Evolutionary conservation across 345 rosid species (phyloP).

Genomic region (Geranium brycei): DNA sequence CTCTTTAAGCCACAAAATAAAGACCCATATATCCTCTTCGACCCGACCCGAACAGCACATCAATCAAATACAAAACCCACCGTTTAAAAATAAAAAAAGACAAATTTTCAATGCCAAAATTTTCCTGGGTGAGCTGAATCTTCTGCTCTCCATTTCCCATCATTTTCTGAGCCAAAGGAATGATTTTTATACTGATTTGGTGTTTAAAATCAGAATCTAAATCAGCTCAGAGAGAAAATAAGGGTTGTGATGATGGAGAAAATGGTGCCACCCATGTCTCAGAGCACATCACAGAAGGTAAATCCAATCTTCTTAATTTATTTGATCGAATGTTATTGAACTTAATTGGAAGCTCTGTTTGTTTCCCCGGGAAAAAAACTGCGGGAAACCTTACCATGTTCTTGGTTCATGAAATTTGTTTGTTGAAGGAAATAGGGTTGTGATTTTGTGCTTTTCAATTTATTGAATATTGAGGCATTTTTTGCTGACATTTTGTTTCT

Average conservation of each 20-base stretch:
- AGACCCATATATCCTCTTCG: background rate
- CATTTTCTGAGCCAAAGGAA: background rate
- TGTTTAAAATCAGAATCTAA: background rate
- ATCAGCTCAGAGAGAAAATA: background rate
- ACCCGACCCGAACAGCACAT: background rate
- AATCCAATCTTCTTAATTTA: background rate
- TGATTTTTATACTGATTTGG: background rate
- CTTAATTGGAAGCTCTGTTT: background rate
- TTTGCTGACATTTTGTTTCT: constrained; percentile 3
- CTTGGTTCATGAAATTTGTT: background rate
- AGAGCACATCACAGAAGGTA: background rate
- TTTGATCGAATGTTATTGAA: background rate
- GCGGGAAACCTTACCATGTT: background rate
- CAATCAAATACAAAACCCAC: background rate
- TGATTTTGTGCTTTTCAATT: background rate
- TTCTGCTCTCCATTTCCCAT: background rate
- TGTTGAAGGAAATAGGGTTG: background rate
- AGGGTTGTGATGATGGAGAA: background rate
- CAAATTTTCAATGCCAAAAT: background rate
- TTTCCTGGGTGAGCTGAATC: background rate
- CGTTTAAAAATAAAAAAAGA: no score
- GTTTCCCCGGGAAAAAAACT: background rate
- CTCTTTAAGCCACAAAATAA: background rate
- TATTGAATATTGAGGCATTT: background rate
- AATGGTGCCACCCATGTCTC: background rate